Evolutionary conservation across 1,284 basidiomycete species (phyloP).

Genomic region (Cryptococcus wingfieldii): DNA sequence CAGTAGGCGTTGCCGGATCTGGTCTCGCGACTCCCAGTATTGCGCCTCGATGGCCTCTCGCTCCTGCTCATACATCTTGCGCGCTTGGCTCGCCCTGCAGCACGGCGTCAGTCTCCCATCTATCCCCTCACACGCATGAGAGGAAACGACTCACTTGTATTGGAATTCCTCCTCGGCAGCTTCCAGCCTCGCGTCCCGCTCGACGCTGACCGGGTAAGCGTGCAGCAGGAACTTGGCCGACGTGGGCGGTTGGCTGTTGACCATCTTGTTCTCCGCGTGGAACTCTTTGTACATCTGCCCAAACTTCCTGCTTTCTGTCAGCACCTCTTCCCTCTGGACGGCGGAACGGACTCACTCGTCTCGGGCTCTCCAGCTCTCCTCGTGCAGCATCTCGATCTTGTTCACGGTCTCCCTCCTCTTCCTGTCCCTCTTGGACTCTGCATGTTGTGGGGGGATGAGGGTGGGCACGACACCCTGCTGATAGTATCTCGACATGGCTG

Average conservation of each 20-base stretch:
- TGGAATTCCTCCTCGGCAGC: conserved; percentile 50
- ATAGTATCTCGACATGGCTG: conserved; percentile 8
- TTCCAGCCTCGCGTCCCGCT: conserved; percentile 51
- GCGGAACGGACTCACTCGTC: conserved; percentile 49
- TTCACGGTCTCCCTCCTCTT: conserved; percentile 53
- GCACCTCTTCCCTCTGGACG: background rate
- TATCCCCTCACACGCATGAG: background rate
- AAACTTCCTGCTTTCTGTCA: conserved; percentile 43
- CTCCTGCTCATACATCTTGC: conserved; percentile 51
- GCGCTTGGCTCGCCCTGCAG: conserved; percentile 34
- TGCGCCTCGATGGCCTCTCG: conserved; percentile 52
- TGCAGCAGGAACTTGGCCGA: conserved; percentile 50
- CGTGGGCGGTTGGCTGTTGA: conserved; percentile 49
- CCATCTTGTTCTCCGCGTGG: conserved; percentile 43
- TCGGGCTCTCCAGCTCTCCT: conserved; percentile 49
- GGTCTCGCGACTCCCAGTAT: conserved; percentile 49
- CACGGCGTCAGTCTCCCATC: background rate
- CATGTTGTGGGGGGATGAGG: conserved; percentile 36
- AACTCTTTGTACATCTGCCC: conserved; percentile 45
- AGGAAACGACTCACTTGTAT: conserved; percentile 43
- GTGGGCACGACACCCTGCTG: conserved; percentile 19
- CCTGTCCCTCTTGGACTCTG: conserved; percentile 52
- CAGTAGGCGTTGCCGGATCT: conserved; percentile 47
- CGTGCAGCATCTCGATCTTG: conserved; percentile 52
- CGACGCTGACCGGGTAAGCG: conserved; percentile 50